Conservation (phyloP, 2,329 filamentous ascomycete species). For the Alternaria hordeiaustralica region DNA sequence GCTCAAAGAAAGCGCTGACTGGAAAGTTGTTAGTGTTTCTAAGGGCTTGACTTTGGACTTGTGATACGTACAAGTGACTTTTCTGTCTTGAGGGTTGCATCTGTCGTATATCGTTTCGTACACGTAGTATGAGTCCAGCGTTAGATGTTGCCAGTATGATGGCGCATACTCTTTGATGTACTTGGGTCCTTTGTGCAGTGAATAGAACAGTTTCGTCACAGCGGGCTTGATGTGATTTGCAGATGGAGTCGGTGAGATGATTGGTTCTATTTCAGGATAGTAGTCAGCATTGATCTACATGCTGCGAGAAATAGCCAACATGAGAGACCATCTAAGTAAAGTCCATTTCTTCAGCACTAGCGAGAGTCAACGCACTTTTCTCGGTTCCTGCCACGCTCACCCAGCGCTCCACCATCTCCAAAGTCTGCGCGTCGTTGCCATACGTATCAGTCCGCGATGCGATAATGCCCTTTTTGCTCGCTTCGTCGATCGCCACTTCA, state of each 20-base stretch:
- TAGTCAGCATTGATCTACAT: not conserved
- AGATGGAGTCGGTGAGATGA: not conserved
- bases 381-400: constrained; percentile 2
- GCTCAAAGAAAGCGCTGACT: constrained; percentile 6
- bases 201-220: constrained; percentile 11
- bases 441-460: not conserved
- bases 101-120: constrained; percentile 9
- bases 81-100: not conserved
- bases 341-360: not conserved
- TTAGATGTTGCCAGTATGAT: constrained; percentile 10
- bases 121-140: constrained; percentile 7
- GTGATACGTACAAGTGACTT: constrained; percentile 7
- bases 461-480: constrained; percentile 8
- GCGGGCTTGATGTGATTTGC: not conserved
- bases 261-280: not conserved
- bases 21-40: not conserved
- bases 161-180: constrained; percentile 7
- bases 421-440: not conserved
- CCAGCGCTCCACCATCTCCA: not conserved
- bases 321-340: not conserved
- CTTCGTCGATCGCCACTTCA: constrained; percentile 6
- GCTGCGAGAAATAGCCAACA: not conserved
- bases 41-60: not conserved
- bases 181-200: constrained; percentile 6
- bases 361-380: constrained; percentile 12